Percentiles rank a stretch among this genome's conserved stretches.
Conservation (phyloP, 306 rosid genomes). For the Sesbania bispinosa region DNA sequence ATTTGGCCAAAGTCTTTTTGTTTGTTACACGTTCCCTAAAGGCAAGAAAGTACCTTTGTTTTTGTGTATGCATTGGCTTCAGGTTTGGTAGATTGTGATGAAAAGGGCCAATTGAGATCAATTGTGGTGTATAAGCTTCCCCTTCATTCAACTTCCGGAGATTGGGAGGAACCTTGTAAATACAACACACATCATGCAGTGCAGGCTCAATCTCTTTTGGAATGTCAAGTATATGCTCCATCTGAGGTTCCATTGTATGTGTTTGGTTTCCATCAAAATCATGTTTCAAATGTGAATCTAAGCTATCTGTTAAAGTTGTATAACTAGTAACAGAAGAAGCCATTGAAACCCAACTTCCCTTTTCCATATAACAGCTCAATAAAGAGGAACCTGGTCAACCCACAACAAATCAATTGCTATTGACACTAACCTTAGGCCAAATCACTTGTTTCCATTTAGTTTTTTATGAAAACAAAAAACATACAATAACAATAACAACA, state of each 20-base stretch:
- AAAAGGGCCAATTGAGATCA: conserved; percentile 33
- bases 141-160: neutral
- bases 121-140: conserved; percentile 14
- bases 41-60: conserved; percentile 16
- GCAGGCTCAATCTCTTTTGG: neutral
- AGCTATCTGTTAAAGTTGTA: too few relatives aligned
- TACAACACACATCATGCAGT: neutral
- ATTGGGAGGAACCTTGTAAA: conserved; percentile 26
- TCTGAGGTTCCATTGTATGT: neutral
- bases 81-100: neutral
- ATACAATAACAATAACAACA: neutral
- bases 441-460: neutral
- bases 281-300: too few relatives aligned
- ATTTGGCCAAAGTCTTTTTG: neutral
- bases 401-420: neutral
- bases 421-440: neutral
- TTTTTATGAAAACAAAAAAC: neutral
- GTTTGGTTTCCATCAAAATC: too few relatives aligned
- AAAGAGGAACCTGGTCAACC: neutral
- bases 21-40: conserved; percentile 1
- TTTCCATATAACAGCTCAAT: neutral
- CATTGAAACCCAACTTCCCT: conserved; percentile 4
- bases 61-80: neutral
- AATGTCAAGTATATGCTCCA: conserved; percentile 14
- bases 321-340: neutral